These are phyloP conservation scores for Tanacetum coccineum DNA, from an alignment of 129 eudicot species.

Conservation along the genomic window DNA sequence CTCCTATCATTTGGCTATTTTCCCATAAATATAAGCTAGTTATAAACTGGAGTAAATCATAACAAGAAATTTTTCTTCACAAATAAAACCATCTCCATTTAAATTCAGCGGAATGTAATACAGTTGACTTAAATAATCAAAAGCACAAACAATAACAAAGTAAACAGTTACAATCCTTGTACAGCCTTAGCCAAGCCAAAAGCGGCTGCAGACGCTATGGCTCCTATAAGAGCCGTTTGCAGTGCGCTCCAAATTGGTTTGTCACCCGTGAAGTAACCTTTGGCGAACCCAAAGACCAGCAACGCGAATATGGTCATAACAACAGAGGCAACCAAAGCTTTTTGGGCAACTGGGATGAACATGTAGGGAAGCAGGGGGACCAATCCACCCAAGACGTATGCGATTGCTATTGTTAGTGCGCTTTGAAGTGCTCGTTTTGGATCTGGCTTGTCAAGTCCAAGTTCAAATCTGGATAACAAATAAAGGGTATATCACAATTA, in stretches of 20 bases:
- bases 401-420: constrained; percentile 77
- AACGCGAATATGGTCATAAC: constrained; percentile 59
- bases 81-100: constrained; percentile 10
- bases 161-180: constrained; percentile 35
- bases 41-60: too few relatives aligned
- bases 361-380: constrained; percentile 82
- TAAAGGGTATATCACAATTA: not conserved
- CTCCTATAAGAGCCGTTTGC: constrained; percentile 80
- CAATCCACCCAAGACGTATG: constrained; percentile 73
- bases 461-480: constrained; percentile 41
- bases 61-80: not conserved
- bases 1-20: too few relatives aligned
- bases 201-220: constrained; percentile 93
- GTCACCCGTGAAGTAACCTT: constrained; percentile 74
- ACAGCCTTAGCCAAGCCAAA: constrained; percentile 89
- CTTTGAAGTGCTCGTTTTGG: constrained; percentile 88
- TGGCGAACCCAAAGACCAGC: constrained; percentile 71
- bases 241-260: constrained; percentile 65
- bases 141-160: constrained; percentile 6
- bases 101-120: constrained; percentile 1
- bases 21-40: too few relatives aligned
- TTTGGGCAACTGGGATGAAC: constrained; percentile 58
- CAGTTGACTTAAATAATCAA: not conserved
- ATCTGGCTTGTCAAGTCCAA: constrained; percentile 80
- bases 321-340: constrained; percentile 69